A percentile compares a stretch with the other conserved stretches of the same genome.
Evolutionary conservation across 495 filamentous ascomycete genomes (phyloP).

Genomic region (Hypoxylon cercidicola): DNA sequence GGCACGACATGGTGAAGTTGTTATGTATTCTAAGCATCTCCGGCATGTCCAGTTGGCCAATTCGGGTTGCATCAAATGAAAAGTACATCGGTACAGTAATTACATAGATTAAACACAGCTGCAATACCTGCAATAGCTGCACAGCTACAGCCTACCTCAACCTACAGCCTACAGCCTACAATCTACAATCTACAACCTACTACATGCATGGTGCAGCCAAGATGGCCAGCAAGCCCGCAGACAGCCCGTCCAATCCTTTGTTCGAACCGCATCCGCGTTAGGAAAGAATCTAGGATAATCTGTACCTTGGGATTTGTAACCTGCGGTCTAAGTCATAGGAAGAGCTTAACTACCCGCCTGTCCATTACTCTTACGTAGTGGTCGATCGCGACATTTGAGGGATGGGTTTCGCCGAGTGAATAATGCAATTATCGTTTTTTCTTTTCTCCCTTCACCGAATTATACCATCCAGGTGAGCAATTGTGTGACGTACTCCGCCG

Average conservation of each 20-base stretch:
- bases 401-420: conserved; percentile 32
- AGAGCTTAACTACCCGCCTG: background rate
- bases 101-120: conserved; percentile 2
- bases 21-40: conserved; percentile 9
- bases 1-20: conserved; percentile 6
- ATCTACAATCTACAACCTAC: background rate
- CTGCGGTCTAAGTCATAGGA: conserved; percentile 19
- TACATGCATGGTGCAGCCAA: no score
- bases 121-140: no score
- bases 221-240: no score
- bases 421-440: conserved; percentile 16
- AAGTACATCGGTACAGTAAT: conserved; percentile 1
- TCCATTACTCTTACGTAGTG: conserved; percentile 9
- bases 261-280: conserved; percentile 32
- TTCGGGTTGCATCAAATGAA: conserved; percentile 1
- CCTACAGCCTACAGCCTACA: no score
- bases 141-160: no score
- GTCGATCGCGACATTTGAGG: conserved; percentile 36
- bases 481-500: conserved; percentile 30
- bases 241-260: conserved; percentile 38
- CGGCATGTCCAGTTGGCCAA: conserved; percentile 2
- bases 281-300: conserved; percentile 23
- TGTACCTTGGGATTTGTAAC: conserved; percentile 32
- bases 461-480: conserved; percentile 27
- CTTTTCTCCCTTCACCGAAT: conserved; percentile 31